A percentile compares a stretch with the other conserved stretches of the same genome.
Conservation (phyloP, 1,139 yeast genomes). For the Pichia sp. region DNA sequence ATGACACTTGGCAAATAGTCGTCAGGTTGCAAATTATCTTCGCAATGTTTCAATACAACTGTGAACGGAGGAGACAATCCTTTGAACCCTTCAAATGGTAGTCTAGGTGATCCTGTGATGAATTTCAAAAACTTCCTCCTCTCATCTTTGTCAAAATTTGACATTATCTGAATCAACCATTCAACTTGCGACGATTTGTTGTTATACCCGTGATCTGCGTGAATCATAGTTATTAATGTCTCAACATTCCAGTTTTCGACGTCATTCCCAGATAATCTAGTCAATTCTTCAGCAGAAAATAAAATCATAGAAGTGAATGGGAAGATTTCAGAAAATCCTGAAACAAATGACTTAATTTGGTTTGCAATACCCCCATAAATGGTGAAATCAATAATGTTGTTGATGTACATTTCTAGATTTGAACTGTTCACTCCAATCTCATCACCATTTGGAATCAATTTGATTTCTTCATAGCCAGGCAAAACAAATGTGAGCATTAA, state of each 20-base stretch:
- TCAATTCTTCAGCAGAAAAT: conserved; percentile 70
- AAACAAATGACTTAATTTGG: conserved; percentile 67
- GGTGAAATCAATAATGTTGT: conserved; percentile 55
- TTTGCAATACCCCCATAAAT: conserved; percentile 58
- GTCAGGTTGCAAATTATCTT: conserved; percentile 63
- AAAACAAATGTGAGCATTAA: conserved; percentile 62
- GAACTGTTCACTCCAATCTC: conserved; percentile 43
- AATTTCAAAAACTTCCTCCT: conserved; percentile 78
- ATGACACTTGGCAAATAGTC: conserved; percentile 92
- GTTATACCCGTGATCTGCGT: conserved; percentile 89
- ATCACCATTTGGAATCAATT: conserved; percentile 52
- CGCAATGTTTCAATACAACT: conserved; percentile 77
- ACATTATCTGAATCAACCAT: conserved; percentile 56
- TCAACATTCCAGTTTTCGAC: conserved; percentile 84
- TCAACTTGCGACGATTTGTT: conserved; percentile 64
- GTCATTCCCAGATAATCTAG: conserved; percentile 63
- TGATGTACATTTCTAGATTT: conserved; percentile 59
- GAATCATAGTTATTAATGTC: conserved; percentile 55
- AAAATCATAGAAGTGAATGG: conserved; percentile 70
- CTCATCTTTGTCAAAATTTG: conserved; percentile 47
- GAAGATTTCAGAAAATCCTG: conserved; percentile 81
- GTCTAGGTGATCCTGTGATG: conserved; percentile 86
- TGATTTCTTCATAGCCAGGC: conserved; percentile 71
- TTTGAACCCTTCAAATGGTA: conserved; percentile 93
- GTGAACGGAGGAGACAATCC: conserved; percentile 79